Evolutionary conservation across 2,329 filamentous ascomycete species (phyloP).

Genomic region (Penicillium italicum): DNA sequence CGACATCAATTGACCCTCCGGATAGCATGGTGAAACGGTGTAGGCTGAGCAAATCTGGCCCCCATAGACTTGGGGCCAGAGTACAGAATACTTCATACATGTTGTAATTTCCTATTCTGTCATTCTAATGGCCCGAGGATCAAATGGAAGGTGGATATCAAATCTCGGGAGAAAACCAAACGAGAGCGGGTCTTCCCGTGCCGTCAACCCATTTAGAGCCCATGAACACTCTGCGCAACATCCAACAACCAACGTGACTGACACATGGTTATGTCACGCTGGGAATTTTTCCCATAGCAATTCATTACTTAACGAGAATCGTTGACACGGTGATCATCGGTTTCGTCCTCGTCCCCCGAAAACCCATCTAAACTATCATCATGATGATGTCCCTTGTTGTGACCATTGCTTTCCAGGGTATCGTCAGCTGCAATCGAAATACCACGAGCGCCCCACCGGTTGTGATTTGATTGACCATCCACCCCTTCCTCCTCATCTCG

Average conservation of each 20-base stretch:
- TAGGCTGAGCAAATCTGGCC: neutral
- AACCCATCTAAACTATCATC: slow-evolving; percentile 11
- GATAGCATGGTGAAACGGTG: neutral
- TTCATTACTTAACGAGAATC: neutral
- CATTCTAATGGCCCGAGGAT: neutral
- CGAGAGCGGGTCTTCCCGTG: slow-evolving; percentile 4
- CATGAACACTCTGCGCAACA: neutral
- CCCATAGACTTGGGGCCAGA: neutral
- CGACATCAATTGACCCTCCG: neutral
- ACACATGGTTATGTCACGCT: neutral
- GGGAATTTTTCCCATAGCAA: neutral
- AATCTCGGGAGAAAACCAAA: neutral
- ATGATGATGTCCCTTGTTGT: slow-evolving; percentile 6
- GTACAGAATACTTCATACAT: neutral
- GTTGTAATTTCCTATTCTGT: neutral
- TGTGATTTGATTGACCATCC: slow-evolving; percentile 29
- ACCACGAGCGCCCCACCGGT: slow-evolving; percentile 56
- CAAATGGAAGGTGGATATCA: neutral
- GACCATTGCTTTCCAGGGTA: slow-evolving; percentile 32
- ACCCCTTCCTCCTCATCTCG: slow-evolving; percentile 31
- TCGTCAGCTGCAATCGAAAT: slow-evolving; percentile 61
- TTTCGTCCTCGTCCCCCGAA: slow-evolving; percentile 8
- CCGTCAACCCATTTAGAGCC: neutral
- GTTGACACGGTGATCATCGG: slow-evolving; percentile 2
- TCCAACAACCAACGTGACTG: neutral